Conservation (phyloP, 495 filamentous ascomycete genomes). For the Xylaria cubensis region DNA sequence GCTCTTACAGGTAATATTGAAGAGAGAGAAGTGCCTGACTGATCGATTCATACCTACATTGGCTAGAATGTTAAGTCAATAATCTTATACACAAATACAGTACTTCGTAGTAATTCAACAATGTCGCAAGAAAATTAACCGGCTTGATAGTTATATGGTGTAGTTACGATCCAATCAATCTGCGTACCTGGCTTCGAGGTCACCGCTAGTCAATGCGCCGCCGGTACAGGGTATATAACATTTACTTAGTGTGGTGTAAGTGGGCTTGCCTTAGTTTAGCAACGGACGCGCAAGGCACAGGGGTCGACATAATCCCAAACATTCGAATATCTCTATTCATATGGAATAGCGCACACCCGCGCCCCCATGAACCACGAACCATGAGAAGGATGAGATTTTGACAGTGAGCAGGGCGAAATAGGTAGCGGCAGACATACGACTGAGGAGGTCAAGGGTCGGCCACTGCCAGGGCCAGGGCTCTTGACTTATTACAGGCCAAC, state of each 20-base stretch:
- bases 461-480: conserved; percentile 1
- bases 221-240: conserved; percentile 14
- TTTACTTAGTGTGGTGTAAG: not conserved
- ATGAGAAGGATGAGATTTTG: not conserved
- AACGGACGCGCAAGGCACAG: conserved; percentile 15
- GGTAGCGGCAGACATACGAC: not conserved
- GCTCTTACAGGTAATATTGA: not conserved
- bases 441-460: not conserved
- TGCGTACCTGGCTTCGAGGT: conserved; percentile 3
- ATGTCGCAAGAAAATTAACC: not conserved
- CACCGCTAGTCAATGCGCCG: conserved; percentile 22
- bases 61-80: not conserved
- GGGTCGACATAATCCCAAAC: not conserved
- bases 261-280: not conserved
- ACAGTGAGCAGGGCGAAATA: not conserved
- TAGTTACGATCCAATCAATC: conserved; percentile 1
- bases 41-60: not conserved
- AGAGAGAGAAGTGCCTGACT: not conserved
- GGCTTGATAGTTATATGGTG: not conserved
- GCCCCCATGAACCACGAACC: conserved; percentile 14
- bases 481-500: conserved; percentile 16
- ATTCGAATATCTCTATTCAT: not conserved
- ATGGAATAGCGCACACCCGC: conserved; percentile 10
- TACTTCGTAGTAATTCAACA: not conserved
- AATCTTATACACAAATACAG: not conserved